Conservation (phyloP, 2,329 filamentous ascomycete genomes). For the Cordyceps farinosa region DNA sequence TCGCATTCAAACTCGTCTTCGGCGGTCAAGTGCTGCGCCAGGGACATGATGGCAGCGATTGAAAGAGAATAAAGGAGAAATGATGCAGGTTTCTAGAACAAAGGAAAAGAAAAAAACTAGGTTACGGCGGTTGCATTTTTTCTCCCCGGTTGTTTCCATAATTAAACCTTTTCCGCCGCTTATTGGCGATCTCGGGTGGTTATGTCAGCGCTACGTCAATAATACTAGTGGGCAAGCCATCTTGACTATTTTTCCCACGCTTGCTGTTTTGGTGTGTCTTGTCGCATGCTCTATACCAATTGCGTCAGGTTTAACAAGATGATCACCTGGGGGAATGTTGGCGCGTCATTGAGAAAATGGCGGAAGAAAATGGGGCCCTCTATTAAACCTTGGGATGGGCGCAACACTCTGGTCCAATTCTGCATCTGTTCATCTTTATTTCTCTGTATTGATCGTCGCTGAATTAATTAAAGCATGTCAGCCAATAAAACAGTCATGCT, state of each 20-base stretch:
- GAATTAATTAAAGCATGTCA: neutral
- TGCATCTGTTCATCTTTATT: neutral
- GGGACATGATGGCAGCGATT: neutral
- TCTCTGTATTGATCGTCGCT: neutral
- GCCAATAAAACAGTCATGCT: neutral
- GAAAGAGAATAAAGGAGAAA: neutral
- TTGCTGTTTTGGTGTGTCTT: too few species aligned
- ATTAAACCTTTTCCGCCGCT: neutral
- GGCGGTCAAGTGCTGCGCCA: constrained; percentile 8
- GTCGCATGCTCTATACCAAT: neutral
- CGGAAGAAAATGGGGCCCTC: neutral
- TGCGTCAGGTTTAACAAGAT: neutral
- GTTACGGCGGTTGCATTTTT: neutral
- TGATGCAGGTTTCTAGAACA: too few species aligned
- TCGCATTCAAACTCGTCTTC: constrained; percentile 10
- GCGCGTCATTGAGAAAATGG: neutral
- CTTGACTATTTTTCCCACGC: neutral
- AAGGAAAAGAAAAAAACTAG: neutral
- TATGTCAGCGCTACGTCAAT: constrained; percentile 12
- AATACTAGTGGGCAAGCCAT: neutral
- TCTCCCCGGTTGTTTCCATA: neutral
- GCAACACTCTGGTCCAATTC: neutral
- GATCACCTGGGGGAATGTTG: neutral
- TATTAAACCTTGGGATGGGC: neutral
- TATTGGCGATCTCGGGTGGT: neutral